phyloP scores from a whole-genome alignment of 495 filamentous ascomycete genomes.

The Penicillium paxilli region DNA sequence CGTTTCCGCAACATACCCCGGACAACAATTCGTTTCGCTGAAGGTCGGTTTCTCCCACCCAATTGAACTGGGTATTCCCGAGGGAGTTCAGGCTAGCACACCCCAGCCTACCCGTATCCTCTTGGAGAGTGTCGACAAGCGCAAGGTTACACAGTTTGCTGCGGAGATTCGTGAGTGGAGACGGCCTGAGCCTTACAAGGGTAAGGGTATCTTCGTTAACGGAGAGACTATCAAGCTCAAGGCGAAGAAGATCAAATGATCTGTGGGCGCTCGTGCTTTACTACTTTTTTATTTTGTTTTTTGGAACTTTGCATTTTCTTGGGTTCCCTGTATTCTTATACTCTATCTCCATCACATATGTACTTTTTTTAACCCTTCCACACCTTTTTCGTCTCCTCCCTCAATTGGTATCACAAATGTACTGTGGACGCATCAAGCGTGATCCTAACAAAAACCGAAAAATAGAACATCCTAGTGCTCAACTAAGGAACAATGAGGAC shows the following conservation, averaged over 20 bases:
- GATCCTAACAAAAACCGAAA: slow-evolving; percentile 15
- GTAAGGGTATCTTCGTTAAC: slow-evolving; percentile 97
- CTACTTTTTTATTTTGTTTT: slow-evolving; percentile 20
- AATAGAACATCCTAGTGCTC: not conserved
- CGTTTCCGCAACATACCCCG: slow-evolving; percentile 64
- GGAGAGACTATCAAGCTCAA: slow-evolving; percentile 97
- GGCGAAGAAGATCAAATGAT: slow-evolving; percentile 96
- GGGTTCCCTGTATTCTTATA: slow-evolving; percentile 44
- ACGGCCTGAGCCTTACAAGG: slow-evolving; percentile 95
- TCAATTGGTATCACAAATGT: slow-evolving; percentile 31
- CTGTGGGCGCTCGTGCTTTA: slow-evolving; percentile 11
- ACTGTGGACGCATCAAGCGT: slow-evolving; percentile 38
- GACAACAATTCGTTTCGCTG: slow-evolving; percentile 83
- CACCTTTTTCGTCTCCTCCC: slow-evolving; percentile 1
- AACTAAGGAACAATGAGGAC: not conserved
- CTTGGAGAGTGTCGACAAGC: slow-evolving; percentile 82
- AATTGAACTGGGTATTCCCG: slow-evolving; percentile 80
- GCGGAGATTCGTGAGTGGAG: slow-evolving; percentile 87
- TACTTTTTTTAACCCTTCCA: slow-evolving; percentile 29
- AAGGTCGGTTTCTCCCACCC: slow-evolving; percentile 97
- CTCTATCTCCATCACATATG: slow-evolving; percentile 32
- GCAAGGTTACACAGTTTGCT: slow-evolving; percentile 84
- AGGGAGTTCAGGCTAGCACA: slow-evolving; percentile 81
- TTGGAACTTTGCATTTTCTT: slow-evolving; percentile 23
- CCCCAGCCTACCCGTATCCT: slow-evolving; percentile 94